Conservation (phyloP, 129 eudicot species). For the Solidago caesia region DNA sequence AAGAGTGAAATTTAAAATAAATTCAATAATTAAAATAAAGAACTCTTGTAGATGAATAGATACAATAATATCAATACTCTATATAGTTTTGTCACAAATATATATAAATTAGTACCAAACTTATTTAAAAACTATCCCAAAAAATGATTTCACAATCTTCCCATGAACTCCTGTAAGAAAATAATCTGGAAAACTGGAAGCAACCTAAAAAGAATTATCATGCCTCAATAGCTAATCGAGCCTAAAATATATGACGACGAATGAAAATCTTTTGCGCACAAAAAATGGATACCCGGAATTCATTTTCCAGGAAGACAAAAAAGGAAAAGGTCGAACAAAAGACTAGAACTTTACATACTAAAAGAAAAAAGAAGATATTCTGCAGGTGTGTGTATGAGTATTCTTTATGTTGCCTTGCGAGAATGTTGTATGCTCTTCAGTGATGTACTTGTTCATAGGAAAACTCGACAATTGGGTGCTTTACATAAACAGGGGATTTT, state of each 20-base stretch:
- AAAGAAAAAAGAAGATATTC: not conserved
- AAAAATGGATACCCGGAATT: conserved; percentile 1
- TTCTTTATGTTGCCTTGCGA: not conserved
- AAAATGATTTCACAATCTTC: too few relatives aligned
- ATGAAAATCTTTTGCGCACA: not conserved
- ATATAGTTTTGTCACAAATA: too few relatives aligned
- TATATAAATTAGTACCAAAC: too few relatives aligned
- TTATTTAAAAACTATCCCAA: too few relatives aligned
- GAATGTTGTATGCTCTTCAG: not conserved
- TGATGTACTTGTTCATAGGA: conserved; percentile 52
- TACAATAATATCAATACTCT: too few relatives aligned
- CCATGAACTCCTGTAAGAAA: not conserved
- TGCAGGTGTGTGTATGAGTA: conserved; percentile 9
- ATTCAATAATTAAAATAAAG: too few relatives aligned
- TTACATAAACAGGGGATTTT: conserved; percentile 81
- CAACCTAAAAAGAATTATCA: not conserved
- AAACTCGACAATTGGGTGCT: conserved; percentile 77
- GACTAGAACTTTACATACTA: conserved; percentile 20
- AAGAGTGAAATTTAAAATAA: too few relatives aligned
- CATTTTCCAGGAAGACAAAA: conserved; percentile 8
- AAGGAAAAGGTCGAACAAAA: not conserved
- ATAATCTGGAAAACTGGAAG: not conserved
- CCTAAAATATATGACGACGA: not conserved
- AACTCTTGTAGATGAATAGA: too few relatives aligned
- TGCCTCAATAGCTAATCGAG: not conserved